Conservation (phyloP, 306 rosid genomes). For the Glycine tomentella region DNA sequence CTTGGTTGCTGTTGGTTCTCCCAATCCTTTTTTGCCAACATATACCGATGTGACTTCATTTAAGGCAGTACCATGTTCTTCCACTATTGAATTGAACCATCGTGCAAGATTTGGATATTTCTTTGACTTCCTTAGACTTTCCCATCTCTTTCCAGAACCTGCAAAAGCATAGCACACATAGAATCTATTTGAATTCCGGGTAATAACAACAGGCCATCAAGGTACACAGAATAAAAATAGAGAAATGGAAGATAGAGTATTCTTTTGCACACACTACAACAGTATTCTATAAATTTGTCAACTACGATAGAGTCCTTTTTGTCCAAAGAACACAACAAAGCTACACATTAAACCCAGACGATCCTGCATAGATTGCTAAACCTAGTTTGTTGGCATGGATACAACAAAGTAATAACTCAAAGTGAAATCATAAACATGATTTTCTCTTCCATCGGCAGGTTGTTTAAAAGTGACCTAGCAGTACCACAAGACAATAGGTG, state of each 20-base stretch:
- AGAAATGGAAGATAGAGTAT: conserved; percentile 1
- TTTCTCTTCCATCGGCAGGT: conserved; percentile 20
- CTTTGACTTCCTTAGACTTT: conserved; percentile 88
- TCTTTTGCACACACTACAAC: neutral
- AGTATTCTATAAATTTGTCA: neutral
- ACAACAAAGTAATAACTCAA: conserved; percentile 17
- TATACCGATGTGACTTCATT: conserved; percentile 62
- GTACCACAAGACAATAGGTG: neutral
- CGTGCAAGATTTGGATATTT: conserved; percentile 80
- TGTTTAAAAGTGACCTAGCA: neutral
- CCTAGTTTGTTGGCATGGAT: neutral
- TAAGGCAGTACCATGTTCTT: conserved; percentile 61
- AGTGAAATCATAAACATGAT: conserved; percentile 6
- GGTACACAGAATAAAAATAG: conserved; percentile 20
- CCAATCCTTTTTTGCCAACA: conserved; percentile 66
- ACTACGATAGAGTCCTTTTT: neutral
- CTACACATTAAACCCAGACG: neutral
- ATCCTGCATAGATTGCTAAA: neutral
- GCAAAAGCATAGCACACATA: conserved; percentile 34
- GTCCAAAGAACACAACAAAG: neutral
- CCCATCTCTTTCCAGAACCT: conserved; percentile 95
- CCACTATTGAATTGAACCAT: conserved; percentile 78
- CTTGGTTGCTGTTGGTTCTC: conserved; percentile 60
- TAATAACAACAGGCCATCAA: conserved; percentile 30
- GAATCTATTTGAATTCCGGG: neutral